phyloP scores from a whole-genome alignment of 2,329 filamentous ascomycete genomes.

The Fusarium keratoplasticum region DNA sequence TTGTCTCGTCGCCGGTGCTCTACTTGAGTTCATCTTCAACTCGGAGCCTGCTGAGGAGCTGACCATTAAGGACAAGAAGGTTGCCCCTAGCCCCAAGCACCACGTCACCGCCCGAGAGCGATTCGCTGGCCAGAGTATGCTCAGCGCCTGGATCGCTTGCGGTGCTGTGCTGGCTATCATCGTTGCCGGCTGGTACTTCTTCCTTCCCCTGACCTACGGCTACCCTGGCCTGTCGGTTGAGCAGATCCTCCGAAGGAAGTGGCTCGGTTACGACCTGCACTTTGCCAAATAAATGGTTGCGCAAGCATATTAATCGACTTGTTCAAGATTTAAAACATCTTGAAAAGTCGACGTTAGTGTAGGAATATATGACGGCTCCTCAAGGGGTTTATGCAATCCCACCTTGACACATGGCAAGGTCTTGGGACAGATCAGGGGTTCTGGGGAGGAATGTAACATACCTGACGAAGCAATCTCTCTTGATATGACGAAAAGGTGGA shows the following conservation, averaged over 20 bases:
- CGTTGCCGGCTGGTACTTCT: slow-evolving; percentile 88
- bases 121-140: slow-evolving; percentile 80
- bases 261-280: slow-evolving; percentile 96
- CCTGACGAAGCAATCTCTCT: slow-evolving; percentile 27
- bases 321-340: neutral
- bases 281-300: slow-evolving; percentile 84
- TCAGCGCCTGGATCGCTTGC: slow-evolving; percentile 83
- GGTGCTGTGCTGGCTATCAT: slow-evolving; percentile 75
- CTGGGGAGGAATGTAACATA: slow-evolving; percentile 18
- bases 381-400: neutral
- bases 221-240: slow-evolving; percentile 87
- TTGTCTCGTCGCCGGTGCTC: slow-evolving; percentile 86
- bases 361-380: neutral
- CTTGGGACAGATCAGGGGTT: slow-evolving; percentile 3
- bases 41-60: slow-evolving; percentile 78
- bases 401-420: slow-evolving; percentile 11
- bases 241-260: slow-evolving; percentile 86
- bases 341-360: neutral
- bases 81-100: slow-evolving; percentile 58
- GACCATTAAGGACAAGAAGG: slow-evolving; percentile 61
- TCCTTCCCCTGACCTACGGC: slow-evolving; percentile 94
- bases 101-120: slow-evolving; percentile 85
- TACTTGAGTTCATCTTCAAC: slow-evolving; percentile 97
- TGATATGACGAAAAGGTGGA: slow-evolving; percentile 20
- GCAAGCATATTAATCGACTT: neutral